Evolutionary conservation across 768 basidiomycete genomes (phyloP), one percentile per base, ranked within the genome.

Genomic region (Boletus eberwhitei): DNA sequence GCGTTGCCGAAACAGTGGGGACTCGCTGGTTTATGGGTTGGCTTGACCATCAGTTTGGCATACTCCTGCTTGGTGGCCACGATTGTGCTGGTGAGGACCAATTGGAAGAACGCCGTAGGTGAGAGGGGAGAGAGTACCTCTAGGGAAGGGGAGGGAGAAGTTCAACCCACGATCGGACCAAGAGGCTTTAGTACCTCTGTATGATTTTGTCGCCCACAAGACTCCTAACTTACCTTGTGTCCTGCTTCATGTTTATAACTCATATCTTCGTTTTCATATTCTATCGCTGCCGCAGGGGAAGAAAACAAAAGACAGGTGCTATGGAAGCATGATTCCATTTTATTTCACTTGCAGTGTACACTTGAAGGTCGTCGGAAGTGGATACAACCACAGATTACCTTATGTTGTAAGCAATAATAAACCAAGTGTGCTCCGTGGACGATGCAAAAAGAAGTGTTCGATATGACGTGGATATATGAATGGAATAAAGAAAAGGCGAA

Each of bases 351-450:
- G 50, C 40, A 59, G 53, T 50, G 41, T 60, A 65, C 59, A 61
- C 53, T 40, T 53, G 44, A 40, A n/a, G 40, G 54, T 31, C 49
- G 45, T 48, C 8, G 43, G 52, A 26, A 42, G 46, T 57, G 65
- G 24, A 63, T 66, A 68, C 64, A 59, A 50, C 48, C 61, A 42
- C 43, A 12, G 53, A 68, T 66, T 68, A 65, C 56, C 57, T 58
- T 48, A 35, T 52, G 55, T 55, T 63, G 57, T 58, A 54, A 66
- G 65, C 53, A 58, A 61, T 64, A 54, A 56, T 55, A 61, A 57
- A 49, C 24, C 50, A 56, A 59, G 32, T 46, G 48, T 40, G 66
- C 35, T 58, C 40, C 40, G 36, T 36, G 32, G 38, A 54, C 51
- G 41, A 66, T 68, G 61, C 47, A 50, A 56, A 48, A 62, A 22